Evolutionary conservation across 208 protist genomes (phyloP).

Genomic region (Naegleria gruberi): DNA sequence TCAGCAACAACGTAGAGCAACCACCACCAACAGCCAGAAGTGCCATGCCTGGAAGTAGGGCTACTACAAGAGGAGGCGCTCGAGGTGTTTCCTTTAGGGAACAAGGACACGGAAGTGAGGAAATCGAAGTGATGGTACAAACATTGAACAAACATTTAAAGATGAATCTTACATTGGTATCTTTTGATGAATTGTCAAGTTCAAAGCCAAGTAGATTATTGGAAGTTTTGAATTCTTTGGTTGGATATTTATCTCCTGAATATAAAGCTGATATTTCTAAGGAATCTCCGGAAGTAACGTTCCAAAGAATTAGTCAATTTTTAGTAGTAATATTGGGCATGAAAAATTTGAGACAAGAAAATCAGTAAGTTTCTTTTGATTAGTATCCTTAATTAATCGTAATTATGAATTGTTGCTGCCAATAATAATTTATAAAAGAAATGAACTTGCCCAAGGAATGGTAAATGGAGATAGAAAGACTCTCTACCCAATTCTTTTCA

Average conservation of each 20-base stretch:
- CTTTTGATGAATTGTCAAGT: slow-evolving; percentile 12
- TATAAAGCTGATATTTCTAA: neutral
- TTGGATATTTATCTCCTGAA: neutral
- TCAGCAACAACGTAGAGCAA: too few relatives aligned
- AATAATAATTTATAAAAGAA: neutral
- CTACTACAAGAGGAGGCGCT: neutral
- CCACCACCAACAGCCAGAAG: neutral
- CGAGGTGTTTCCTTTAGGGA: neutral
- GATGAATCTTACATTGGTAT: neutral
- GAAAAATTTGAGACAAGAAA: neutral
- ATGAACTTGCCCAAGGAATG: neutral
- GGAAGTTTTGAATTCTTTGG: neutral
- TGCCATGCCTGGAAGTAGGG: too few relatives aligned
- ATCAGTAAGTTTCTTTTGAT: slow-evolving; percentile 11
- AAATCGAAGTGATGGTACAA: neutral
- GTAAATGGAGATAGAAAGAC: neutral
- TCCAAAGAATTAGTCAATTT: neutral
- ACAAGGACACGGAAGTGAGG: neutral
- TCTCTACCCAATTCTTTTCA: slow-evolving; percentile 9
- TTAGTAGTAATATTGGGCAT: neutral
- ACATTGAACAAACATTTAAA: neutral
- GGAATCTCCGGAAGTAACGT: neutral
- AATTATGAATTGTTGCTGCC: too few relatives aligned
- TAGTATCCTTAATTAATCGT: too few relatives aligned
- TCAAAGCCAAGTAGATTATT: neutral